These are phyloP conservation scores for Fusarium torreyae DNA, from an alignment of 2,329 filamentous ascomycete species.

Conservation along the genomic window DNA sequence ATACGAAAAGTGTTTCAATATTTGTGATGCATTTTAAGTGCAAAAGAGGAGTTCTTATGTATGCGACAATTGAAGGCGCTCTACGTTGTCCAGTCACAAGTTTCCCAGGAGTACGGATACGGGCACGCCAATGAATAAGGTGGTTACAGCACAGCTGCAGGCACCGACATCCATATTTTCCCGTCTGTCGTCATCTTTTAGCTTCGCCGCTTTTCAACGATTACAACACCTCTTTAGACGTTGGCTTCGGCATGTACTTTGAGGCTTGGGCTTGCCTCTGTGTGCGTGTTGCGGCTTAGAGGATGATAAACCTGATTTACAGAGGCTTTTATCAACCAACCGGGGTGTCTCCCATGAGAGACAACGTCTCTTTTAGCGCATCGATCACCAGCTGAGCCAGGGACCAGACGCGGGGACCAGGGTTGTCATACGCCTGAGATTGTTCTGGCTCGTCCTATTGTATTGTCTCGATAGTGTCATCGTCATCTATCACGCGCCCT, in stretches of 20 bases:
- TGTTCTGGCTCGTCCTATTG: slow-evolving; percentile 22
- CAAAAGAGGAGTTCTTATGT: slow-evolving; percentile 22
- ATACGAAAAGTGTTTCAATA: slow-evolving; percentile 28
- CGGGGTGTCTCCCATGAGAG: slow-evolving; percentile 14
- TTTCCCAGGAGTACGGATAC: slow-evolving; percentile 21
- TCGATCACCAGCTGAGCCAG: slow-evolving; percentile 23
- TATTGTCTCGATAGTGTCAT: slow-evolving; percentile 34
- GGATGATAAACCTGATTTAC: slow-evolving; percentile 24
- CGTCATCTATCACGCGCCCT: slow-evolving; percentile 41
- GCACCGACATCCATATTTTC: slow-evolving; percentile 17
- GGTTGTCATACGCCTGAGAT: slow-evolving; percentile 9
- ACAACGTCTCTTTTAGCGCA: slow-evolving; percentile 17
- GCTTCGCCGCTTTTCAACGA: slow-evolving; percentile 33
- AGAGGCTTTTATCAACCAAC: slow-evolving; percentile 22
- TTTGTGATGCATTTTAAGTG: background rate
- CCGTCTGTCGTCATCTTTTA: slow-evolving; percentile 35
- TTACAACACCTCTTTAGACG: slow-evolving; percentile 6
- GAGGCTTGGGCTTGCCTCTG: slow-evolving; percentile 1
- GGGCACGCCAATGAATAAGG: slow-evolving; percentile 16
- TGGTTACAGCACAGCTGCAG: slow-evolving; percentile 25
- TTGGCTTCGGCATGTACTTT: slow-evolving; percentile 22
- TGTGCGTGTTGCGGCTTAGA: slow-evolving; percentile 14
- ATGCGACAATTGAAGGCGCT: slow-evolving; percentile 14
- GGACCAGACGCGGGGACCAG: slow-evolving; percentile 10
- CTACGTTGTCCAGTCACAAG: slow-evolving; percentile 16